Base-by-base conservation (phyloP, 345 rosid species). In the Populus alba region DNA sequence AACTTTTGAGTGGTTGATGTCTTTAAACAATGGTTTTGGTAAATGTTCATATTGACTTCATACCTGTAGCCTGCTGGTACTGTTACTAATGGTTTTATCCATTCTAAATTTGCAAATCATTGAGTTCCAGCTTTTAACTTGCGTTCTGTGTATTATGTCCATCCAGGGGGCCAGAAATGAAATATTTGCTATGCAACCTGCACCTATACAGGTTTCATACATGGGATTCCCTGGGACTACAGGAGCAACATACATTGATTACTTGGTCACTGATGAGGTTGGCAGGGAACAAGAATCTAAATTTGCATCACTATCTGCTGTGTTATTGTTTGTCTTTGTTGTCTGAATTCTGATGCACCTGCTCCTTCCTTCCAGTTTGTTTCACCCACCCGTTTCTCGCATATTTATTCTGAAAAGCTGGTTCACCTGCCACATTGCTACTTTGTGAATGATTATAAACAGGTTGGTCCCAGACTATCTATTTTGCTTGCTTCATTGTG, bases 151-250 rank as follows among this genome's bases (percentile, higher is more conserved):
- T 45, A 2, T 74, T 23, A 2, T 74, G 8, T 61, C 20, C 75
- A 16, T 83, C 86, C 88, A 96, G 99, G 99, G 99, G 61, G 98
- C 99, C 3, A 91, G 97, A 83, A 96, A 96, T 86, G 99, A 96
- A 86, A 90, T 94, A 78, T 96, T 96, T 87, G 93, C 99, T 11
- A 92, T 96, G 98, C 95, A 89, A 86, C 99, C 99, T 77, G 97
- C 97, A 63, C 99, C 99, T 13, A 87, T 96, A 66, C 99, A 96
- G 80, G 93, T 94, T 83, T 96, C 99, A 20, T 96, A 96, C 82
- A 96, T 96, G 99, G 99, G 99, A 63, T 96, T 96, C 84, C 99
- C 99, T 22, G 98, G 98, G 77, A 96, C 99, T 23, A 96, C 99
- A 0, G 99, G 99, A 23, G 99, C 99, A 22, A 73, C 93, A 71